These are phyloP conservation scores for Camelina sativa DNA, from an alignment of 345 rosid species.

Conservation along the genomic window DNA sequence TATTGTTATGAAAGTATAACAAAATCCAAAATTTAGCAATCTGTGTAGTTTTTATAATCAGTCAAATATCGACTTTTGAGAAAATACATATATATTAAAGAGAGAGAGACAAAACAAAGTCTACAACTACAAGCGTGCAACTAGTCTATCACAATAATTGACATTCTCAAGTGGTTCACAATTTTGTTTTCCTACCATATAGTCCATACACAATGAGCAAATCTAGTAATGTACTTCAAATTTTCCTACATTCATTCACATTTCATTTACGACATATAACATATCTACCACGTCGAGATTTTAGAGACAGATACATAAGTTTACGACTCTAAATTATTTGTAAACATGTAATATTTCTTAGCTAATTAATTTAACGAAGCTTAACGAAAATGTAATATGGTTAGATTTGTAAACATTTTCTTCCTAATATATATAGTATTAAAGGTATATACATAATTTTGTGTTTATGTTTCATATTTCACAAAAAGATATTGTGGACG, in stretches of 20 bases:
- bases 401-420: conserved; percentile 14
- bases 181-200: neutral
- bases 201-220: neutral
- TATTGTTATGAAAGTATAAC: too few relatives aligned
- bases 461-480: conserved; percentile 26
- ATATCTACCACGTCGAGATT: neutral
- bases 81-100: too few relatives aligned
- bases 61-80: too few relatives aligned
- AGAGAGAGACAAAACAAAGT: too few relatives aligned
- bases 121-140: neutral
- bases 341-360: neutral
- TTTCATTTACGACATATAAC: conserved; percentile 1
- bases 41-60: neutral
- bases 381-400: neutral
- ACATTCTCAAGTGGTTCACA: conserved; percentile 1
- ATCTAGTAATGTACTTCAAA: neutral
- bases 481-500: conserved; percentile 32
- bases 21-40: too few relatives aligned
- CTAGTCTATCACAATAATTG: conserved; percentile 13
- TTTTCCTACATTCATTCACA: conserved; percentile 3
- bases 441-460: conserved; percentile 30
- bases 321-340: neutral
- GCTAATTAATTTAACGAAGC: neutral
- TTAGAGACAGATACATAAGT: neutral
- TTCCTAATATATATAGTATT: conserved; percentile 24